Percentiles rank a stretch among this genome's conserved stretches.
Evolutionary conservation across 768 basidiomycete species (phyloP).

Genomic region (Sporobolomyces roseus): DNA sequence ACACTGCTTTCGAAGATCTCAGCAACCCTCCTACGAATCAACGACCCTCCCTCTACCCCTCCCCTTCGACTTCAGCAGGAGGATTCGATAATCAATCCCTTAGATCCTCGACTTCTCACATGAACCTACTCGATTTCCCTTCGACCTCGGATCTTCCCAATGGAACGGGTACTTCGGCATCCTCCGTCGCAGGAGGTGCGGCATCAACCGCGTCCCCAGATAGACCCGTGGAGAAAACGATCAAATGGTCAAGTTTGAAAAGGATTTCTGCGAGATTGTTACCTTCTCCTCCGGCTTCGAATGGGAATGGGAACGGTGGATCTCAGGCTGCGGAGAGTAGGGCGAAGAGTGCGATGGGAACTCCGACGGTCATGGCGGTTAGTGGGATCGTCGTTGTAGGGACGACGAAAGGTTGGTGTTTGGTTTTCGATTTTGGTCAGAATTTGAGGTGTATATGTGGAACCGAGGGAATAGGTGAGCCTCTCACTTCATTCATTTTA

Average conservation of each 20-base stretch:
- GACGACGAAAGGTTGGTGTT: slow-evolving; percentile 69
- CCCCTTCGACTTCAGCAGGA: slow-evolving; percentile 18
- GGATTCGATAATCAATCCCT: slow-evolving; percentile 24
- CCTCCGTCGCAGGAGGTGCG: neutral
- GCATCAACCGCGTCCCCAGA: slow-evolving; percentile 3
- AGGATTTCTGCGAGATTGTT: slow-evolving; percentile 61
- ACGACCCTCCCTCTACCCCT: slow-evolving; percentile 7
- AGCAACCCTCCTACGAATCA: slow-evolving; percentile 30
- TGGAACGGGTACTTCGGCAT: slow-evolving; percentile 11
- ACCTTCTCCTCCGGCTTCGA: slow-evolving; percentile 51
- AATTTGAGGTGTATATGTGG: slow-evolving; percentile 75
- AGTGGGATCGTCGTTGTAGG: slow-evolving; percentile 88
- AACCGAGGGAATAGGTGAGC: slow-evolving; percentile 60
- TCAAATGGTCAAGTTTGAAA: slow-evolving; percentile 70
- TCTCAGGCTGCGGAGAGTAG: too few relatives aligned
- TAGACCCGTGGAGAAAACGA: slow-evolving; percentile 56
- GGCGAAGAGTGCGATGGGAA: too few relatives aligned
- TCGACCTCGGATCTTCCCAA: slow-evolving; percentile 19
- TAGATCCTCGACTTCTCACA: slow-evolving; percentile 29
- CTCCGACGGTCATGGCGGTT: slow-evolving; percentile 74
- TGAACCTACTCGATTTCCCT: slow-evolving; percentile 28
- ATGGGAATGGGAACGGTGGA: slow-evolving; percentile 3
- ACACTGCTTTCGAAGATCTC: slow-evolving; percentile 57
- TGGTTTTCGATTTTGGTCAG: slow-evolving; percentile 88
- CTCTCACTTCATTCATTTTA: neutral